Base-by-base conservation (phyloP, 2,329 filamentous ascomycete species). In the Exserohilum turcica region DNA sequence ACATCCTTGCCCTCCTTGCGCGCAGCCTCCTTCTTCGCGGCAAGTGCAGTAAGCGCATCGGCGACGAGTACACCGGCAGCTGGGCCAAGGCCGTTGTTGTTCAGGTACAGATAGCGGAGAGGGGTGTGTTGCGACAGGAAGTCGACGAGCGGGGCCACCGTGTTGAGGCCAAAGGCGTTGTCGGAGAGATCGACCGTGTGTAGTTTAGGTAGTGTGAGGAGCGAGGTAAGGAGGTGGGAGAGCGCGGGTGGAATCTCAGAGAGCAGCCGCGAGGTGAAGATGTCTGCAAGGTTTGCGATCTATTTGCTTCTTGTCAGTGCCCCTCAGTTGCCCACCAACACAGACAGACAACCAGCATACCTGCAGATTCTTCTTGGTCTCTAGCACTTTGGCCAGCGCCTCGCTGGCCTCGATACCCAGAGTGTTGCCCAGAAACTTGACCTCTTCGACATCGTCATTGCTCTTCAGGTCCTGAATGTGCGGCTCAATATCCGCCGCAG, bases 61-160 rank as follows among this genome's bases (percentile, higher is more conserved):
- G 93, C 94, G 65, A 99, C 87, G 48, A 94, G 82, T 39, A 90
- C 91, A 52, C 94, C 94, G 8, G 93, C 93, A 57, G 92, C 88
- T 18, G 94, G 94, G 10, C 94, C 94, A 32, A 99, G 85, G 24
- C 94, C 94, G 76, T 99, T 99, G 82, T 99, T 99, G 82, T 97
- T 97, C 53, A 99, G 86, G 77, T 95, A 91, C 24, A 99, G 85
- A 76, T 97, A 92, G 76, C 92, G 92, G 36, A 99, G 86, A 2
- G 94, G 93, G 3, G 90, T 86, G 77, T 97, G 93, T 53, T 87
- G 84, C 49, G 90, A 87, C 57, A 99, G 86, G 79, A 99, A 99
- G 55, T 90, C 90, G 64, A 96, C 90, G 43, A 99, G 85, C 8
- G 93, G 94, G 31, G 91, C 92, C 75, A 95, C 90, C 13, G 91